Evolutionary conservation across 495 filamentous ascomycete species (phyloP).

Genomic region (Penicillium soppii): DNA sequence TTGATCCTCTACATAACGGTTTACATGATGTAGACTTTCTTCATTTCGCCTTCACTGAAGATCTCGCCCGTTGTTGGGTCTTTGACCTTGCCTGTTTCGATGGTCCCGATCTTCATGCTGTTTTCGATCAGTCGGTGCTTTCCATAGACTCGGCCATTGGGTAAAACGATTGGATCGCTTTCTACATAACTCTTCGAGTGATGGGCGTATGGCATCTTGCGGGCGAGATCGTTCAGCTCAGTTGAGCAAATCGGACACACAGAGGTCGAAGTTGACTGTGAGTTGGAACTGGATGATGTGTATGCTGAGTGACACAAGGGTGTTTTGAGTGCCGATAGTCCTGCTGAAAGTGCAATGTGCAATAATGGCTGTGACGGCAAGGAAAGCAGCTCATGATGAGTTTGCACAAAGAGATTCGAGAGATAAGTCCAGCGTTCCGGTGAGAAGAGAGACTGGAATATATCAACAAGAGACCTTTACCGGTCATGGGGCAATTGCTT

Average conservation of each 20-base stretch:
- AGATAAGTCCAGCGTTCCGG: constrained; percentile 69
- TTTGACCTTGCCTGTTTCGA: constrained; percentile 62
- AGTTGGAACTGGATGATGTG: constrained; percentile 57
- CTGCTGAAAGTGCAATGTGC: constrained; percentile 86
- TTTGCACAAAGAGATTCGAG: constrained; percentile 78
- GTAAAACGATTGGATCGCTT: constrained; percentile 79
- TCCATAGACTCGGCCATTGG: constrained; percentile 85
- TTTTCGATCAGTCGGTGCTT: constrained; percentile 69
- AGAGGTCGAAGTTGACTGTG: constrained; percentile 56
- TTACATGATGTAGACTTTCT: constrained; percentile 88
- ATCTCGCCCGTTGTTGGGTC: constrained; percentile 77
- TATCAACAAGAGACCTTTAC: constrained; percentile 2
- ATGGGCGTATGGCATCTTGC: constrained; percentile 87
- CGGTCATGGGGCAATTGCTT: background rate
- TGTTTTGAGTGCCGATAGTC: constrained; percentile 92
- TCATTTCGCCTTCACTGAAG: constrained; percentile 59
- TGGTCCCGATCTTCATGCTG: constrained; percentile 60
- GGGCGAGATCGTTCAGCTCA: constrained; percentile 88
- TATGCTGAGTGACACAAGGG: constrained; percentile 82
- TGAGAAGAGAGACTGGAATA: constrained; percentile 66
- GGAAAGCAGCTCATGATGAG: constrained; percentile 84
- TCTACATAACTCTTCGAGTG: constrained; percentile 92
- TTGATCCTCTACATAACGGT: background rate
- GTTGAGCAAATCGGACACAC: constrained; percentile 95
- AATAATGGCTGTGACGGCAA: constrained; percentile 82